Evolutionary conservation across 768 basidiomycete genomes (phyloP), one percentile per base, ranked within the genome.

Genomic region (Pulveroboletus ravenelii): DNA sequence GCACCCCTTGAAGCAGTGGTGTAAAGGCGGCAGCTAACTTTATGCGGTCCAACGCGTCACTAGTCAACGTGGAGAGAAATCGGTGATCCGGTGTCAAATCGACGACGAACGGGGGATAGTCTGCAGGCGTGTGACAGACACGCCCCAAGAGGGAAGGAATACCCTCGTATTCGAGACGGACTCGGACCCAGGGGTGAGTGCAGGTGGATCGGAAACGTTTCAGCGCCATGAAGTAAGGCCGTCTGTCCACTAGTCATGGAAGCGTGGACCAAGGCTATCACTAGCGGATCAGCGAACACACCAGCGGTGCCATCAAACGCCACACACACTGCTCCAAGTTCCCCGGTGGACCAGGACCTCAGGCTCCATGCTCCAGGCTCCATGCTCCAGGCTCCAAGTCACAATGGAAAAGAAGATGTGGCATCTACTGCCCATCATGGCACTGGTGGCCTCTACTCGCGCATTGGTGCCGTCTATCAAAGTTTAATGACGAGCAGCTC

Each of bases 181-280:
- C 55, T 55, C 59, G 47, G 48, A 46, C 57, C 54, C 61, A 65
- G 61, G 57, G 62, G 45, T 45, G 59, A 52, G 29, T n/a, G 7
- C 38, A 30, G 36, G 63, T 65, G 57, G 62, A 52, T 65, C 58
- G 48, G 51, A 62, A 62, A 57, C 45, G 47, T 61, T 61, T 63
- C 62, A 58, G 39, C 29, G 34, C 49, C 51, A 51, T 50, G 51
- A 48, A 46, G 56, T 41, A 45, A 54, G 57, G 25, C n/a, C 25
- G 25, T 27, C 25, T 27, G 36, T 42, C 39, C 23, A n/a, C 43
- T 37, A 55, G 46, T 41, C 51, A 48, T 14, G 37, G 40, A 36
- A 51, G 48, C 20, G 51, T 53, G 58, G 52, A 49, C 55, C 52
- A 42, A 50, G 41, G 38, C 46, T 29, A 45, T 9, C 32, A 35